phyloP scores from a whole-genome alignment of 75 land plant species.

The Selaginella tamariscina region DNA sequence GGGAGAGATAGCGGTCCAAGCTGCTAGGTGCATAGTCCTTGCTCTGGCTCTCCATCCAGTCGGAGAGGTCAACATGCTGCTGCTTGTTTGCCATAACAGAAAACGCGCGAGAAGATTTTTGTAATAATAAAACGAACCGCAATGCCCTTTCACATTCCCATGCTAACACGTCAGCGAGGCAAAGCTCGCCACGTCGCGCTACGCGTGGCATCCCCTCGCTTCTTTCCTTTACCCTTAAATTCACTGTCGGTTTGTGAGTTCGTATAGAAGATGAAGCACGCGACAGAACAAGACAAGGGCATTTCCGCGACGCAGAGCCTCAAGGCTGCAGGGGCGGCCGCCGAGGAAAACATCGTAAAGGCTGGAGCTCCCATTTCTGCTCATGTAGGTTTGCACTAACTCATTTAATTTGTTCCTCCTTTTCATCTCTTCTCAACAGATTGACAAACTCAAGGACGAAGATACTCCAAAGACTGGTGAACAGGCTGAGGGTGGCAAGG shows the following conservation, averaged over 20 bases:
- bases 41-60: background rate
- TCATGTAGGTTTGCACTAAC: background rate
- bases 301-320: background rate
- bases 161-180: background rate
- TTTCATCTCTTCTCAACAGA: background rate
- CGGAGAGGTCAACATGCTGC: background rate
- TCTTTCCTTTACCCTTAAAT: background rate
- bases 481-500: background rate
- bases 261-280: background rate
- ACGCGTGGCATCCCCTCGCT: background rate
- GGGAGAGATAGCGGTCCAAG: background rate
- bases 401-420: no score
- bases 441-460: background rate
- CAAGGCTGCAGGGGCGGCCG: background rate
- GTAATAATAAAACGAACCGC: background rate
- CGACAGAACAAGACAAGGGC: background rate
- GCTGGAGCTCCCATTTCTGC: background rate
- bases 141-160: constrained; percentile 1
- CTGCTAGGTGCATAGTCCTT: background rate
- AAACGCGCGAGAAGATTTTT: background rate
- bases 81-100: background rate
- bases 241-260: background rate
- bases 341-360: background rate
- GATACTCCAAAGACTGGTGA: no score
- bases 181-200: background rate